Conservation (phyloP, 2,329 filamentous ascomycete genomes). For the Ascochyta rabiei region DNA sequence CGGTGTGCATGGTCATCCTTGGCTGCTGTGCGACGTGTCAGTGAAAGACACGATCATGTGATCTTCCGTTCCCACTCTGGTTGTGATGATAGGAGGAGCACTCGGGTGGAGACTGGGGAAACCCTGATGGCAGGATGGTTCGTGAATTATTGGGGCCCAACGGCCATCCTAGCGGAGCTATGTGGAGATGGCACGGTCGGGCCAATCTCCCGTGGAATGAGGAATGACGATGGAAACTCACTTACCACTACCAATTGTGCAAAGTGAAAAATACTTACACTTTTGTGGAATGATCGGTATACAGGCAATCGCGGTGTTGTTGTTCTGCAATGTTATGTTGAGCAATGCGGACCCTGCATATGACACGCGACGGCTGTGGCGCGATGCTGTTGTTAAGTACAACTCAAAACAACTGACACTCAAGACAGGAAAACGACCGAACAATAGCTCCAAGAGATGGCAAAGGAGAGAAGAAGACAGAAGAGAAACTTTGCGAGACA, state of each 20-base stretch:
- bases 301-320: background rate
- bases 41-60: conserved; percentile 13
- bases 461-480: conserved; percentile 5
- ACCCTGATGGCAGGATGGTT: background rate
- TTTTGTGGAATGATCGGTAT: background rate
- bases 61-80: background rate
- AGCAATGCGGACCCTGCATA: conserved; percentile 9
- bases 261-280: background rate
- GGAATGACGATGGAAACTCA: background rate
- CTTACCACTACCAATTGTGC: background rate
- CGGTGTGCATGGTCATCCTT: conserved; percentile 5
- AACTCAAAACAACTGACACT: background rate
- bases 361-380: background rate
- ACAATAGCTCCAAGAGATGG: background rate
- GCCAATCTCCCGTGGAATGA: conserved; percentile 10
- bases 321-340: conserved; percentile 10
- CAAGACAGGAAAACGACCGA: background rate
- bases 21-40: conserved; percentile 10
- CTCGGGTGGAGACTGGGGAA: background rate
- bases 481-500: conserved; percentile 2
- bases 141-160: background rate
- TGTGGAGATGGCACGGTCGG: conserved; percentile 7
- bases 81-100: background rate
- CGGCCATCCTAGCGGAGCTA: background rate
- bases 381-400: background rate